Evolutionary conservation across 2,329 filamentous ascomycete species (phyloP), one percentile per base, ranked within the genome.

Genomic region (Acrodontium crateriforme): DNA sequence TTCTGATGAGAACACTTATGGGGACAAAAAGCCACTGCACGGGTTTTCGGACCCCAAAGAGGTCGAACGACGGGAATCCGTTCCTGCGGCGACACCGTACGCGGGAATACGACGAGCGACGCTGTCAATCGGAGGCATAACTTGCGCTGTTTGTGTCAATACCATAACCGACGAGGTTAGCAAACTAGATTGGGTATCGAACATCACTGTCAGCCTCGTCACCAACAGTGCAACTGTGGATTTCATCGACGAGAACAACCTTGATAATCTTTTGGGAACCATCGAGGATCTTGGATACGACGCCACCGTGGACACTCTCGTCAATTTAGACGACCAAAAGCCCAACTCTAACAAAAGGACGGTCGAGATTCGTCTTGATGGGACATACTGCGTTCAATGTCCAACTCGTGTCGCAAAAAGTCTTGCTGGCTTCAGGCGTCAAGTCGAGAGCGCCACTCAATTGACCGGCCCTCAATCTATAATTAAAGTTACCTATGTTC

Each of bases 401-500:
- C 59, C 61, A 3, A 28, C 37, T 4, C 61, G 69, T 16, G 65
- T 81, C 16, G 49, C 58, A 11, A 59, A 58, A 18, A 67, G 62
- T 3, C 52, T 83, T 9, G 56, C 49, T 8, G 59, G 63, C 2
- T 70, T 76, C 39, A 56, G 58, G 5, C 46, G 55, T 8, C 29
- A 55, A 2, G 50, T 84, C 9, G 50, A 73, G 20, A 58, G 59
- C 16, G 53, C 59, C 11, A 65, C 72, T 2, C 73, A 72, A 1
- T 54, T 69, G 15, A 55, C 74, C 18, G 61, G 68, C 12, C 79
- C n/a, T n/a, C n/a, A n/a, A n/a, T n/a, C 83, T 0, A 67, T 84
- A 16, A 45, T 92, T 23, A 75, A 67, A 40, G 49, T 93, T 29
- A 67, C 59, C 3, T 94, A 94, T 45, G 59, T 59, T 0, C 82